phyloP scores from a whole-genome alignment of 106 monocot genomes.

The Dioscorea dumetorum region DNA sequence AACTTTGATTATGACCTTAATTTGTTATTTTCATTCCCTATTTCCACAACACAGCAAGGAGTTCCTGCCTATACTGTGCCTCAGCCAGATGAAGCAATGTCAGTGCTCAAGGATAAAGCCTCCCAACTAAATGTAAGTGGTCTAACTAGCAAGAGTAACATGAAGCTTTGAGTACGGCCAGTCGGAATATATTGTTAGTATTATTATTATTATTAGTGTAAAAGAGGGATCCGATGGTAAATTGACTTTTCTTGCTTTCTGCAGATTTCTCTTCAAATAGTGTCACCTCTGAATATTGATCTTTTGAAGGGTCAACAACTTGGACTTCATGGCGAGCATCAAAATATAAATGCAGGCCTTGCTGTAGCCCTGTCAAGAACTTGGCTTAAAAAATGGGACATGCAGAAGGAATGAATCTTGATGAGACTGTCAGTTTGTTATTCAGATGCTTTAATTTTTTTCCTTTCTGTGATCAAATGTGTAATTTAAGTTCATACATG shows the following conservation, averaged over 20 bases:
- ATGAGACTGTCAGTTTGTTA: slow-evolving; percentile 27
- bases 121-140: slow-evolving; percentile 69
- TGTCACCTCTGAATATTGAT: slow-evolving; percentile 41
- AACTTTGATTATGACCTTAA: background rate
- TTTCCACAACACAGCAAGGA: slow-evolving; percentile 37
- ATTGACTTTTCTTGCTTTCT: background rate
- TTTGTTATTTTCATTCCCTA: no score
- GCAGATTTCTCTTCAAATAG: slow-evolving; percentile 68
- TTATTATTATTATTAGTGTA: no score
- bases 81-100: slow-evolving; percentile 94
- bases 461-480: background rate
- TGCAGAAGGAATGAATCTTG: slow-evolving; percentile 14
- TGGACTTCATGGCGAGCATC: slow-evolving; percentile 92
- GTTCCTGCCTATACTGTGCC: slow-evolving; percentile 85
- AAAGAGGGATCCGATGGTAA: no score
- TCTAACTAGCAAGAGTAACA: background rate
- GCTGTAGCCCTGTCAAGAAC: slow-evolving; percentile 51
- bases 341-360: slow-evolving; percentile 82
- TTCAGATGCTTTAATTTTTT: background rate
- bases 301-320: slow-evolving; percentile 53
- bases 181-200: no score
- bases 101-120: slow-evolving; percentile 53
- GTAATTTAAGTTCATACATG: no score
- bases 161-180: no score
- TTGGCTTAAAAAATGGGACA: slow-evolving; percentile 68